phyloP scores from a whole-genome alignment of 2,329 filamentous ascomycete species.

The Pseudogymnoascus sp. region DNA sequence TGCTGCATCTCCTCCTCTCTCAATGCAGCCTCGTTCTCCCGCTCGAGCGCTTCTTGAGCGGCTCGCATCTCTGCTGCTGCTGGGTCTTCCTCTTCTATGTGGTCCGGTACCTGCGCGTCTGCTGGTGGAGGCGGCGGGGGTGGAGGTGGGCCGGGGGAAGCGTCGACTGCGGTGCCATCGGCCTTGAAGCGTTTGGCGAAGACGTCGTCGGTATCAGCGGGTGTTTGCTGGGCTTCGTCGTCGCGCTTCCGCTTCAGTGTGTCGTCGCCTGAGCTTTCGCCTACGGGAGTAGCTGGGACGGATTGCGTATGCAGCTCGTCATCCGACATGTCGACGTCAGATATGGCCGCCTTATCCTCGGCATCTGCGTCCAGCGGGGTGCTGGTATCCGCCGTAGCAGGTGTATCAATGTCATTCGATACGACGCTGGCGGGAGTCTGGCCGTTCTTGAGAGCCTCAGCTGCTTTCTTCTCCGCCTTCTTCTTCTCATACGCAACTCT shows the following conservation, averaged over 20 bases:
- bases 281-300: constrained; percentile 38
- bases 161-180: constrained; percentile 11
- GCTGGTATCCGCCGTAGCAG: constrained; percentile 30
- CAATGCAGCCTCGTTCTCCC: constrained; percentile 22
- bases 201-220: constrained; percentile 17
- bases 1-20: constrained; percentile 3
- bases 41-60: constrained; percentile 25
- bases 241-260: constrained; percentile 57
- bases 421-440: constrained; percentile 22
- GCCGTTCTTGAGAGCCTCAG: constrained; percentile 22
- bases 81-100: constrained; percentile 12
- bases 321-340: constrained; percentile 28
- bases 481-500: constrained; percentile 59
- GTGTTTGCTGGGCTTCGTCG: constrained; percentile 30
- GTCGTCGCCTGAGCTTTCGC: constrained; percentile 15
- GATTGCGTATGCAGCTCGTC: constrained; percentile 35
- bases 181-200: constrained; percentile 25
- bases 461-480: constrained; percentile 41
- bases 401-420: constrained; percentile 14
- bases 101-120: constrained; percentile 9
- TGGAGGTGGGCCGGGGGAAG: constrained; percentile 10
- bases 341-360: constrained; percentile 22
- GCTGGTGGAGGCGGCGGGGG: constrained; percentile 23
- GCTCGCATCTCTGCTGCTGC: constrained; percentile 18
- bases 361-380: constrained; percentile 26